These are phyloP conservation scores for Coemansia biformis DNA, from an alignment of 192 early-diverging fungal genomes.

Conservation along the genomic window DNA sequence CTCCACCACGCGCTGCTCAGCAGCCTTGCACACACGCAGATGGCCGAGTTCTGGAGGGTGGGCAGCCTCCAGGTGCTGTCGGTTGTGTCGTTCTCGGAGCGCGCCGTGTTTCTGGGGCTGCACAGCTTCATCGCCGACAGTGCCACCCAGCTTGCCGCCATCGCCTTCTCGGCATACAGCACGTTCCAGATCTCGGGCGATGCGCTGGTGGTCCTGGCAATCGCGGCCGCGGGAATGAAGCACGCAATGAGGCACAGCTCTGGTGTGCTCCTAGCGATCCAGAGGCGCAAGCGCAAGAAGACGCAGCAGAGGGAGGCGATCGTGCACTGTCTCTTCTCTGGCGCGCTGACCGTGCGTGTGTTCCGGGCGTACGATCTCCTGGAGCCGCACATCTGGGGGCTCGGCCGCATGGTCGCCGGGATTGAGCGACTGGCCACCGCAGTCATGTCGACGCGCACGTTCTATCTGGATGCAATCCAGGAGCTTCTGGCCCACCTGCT, in stretches of 20 bases:
- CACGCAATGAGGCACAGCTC: background rate
- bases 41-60: slow-evolving; percentile 19
- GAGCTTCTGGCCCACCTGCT: slow-evolving; percentile 7
- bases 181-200: slow-evolving; percentile 10
- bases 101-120: slow-evolving; percentile 7
- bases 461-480: slow-evolving; percentile 7
- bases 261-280: slow-evolving; percentile 3
- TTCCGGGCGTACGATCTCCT: slow-evolving; percentile 10
- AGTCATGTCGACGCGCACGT: slow-evolving; percentile 1
- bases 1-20: slow-evolving; percentile 12
- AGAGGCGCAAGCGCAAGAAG: background rate
- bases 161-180: slow-evolving; percentile 10
- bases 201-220: slow-evolving; percentile 5
- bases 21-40: slow-evolving; percentile 12
- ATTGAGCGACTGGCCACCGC: slow-evolving; percentile 14
- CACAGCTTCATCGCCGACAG: slow-evolving; percentile 13
- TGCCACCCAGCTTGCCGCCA: background rate
- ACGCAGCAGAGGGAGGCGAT: background rate
- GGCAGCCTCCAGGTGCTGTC: slow-evolving; percentile 3
- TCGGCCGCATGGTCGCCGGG: background rate
- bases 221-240: background rate
- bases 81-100: slow-evolving; percentile 11
- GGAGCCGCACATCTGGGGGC: slow-evolving; percentile 1
- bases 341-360: slow-evolving; percentile 21
- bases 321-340: slow-evolving; percentile 14